phyloP scores from a whole-genome alignment of 257 asterid genomes.

The Penstemon davidsonii region DNA sequence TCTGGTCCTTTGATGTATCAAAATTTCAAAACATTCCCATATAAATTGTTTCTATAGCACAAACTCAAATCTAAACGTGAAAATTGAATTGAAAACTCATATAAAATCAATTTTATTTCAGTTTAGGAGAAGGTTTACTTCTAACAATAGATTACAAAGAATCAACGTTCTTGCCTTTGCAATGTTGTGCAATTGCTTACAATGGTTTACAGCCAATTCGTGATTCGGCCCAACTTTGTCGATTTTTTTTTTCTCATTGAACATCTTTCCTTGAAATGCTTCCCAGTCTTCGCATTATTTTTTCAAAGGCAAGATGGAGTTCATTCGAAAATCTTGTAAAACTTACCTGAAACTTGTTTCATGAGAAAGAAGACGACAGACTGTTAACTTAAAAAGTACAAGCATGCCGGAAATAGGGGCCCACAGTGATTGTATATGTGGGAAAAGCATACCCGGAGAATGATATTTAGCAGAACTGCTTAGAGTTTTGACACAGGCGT shows the following conservation, averaged over 20 bases:
- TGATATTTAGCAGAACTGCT: conserved; percentile 3
- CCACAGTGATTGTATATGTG: too few species aligned
- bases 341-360: not conserved
- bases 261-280: not conserved
- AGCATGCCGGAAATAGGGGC: too few species aligned
- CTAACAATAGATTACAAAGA: not conserved
- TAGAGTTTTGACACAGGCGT: conserved; percentile 45
- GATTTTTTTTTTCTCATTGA: too few species aligned
- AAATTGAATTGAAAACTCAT: too few species aligned
- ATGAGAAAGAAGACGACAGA: not conserved
- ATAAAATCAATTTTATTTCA: too few species aligned
- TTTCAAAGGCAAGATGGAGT: not conserved
- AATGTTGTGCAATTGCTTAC: not conserved
- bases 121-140: not conserved
- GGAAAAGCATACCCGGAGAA: too few species aligned
- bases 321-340: not conserved
- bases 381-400: not conserved
- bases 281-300: not conserved
- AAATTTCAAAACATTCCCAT: too few species aligned
- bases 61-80: too few species aligned
- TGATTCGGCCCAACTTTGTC: not conserved
- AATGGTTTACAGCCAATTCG: not conserved
- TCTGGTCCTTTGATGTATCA: too few species aligned
- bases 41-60: too few species aligned
- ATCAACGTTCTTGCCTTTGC: not conserved